These are phyloP conservation scores for Elaeis oleifera DNA, from an alignment of 202 grass and related monocot genomes.

Conservation along the genomic window DNA sequence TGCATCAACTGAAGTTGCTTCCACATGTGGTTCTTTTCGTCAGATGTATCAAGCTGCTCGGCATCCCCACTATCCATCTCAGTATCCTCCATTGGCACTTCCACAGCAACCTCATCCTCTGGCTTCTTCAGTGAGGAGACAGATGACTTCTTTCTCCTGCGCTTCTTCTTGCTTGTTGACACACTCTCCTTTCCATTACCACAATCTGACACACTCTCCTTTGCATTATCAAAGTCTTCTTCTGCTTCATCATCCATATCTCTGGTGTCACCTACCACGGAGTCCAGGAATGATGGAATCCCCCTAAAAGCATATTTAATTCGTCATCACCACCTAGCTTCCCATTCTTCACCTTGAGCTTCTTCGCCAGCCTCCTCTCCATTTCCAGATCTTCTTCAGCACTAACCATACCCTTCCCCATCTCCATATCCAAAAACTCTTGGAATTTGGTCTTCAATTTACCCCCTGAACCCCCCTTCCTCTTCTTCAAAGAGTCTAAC, in stretches of 20 bases:
- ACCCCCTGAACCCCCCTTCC: constrained; percentile 23
- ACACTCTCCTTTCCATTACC: no score
- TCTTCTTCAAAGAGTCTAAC: constrained; percentile 26
- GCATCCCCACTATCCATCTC: neutral
- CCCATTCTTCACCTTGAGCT: constrained; percentile 76
- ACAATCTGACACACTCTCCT: neutral
- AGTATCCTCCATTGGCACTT: constrained; percentile 19
- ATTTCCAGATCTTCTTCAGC: constrained; percentile 58
- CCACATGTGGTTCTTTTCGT: constrained; percentile 17
- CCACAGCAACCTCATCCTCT: constrained; percentile 14
- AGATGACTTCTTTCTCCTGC: constrained; percentile 9
- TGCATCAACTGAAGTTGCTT: constrained; percentile 21
- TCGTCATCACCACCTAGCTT: constrained; percentile 62
- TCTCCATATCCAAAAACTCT: constrained; percentile 71
- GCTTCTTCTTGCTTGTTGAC: neutral
- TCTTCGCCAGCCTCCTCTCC: constrained; percentile 75
- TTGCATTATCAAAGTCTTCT: no score
- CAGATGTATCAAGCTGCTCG: neutral
- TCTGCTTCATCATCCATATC: neutral
- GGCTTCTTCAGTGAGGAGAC: neutral
- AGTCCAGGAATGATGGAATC: constrained; percentile 34
- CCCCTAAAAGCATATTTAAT: constrained; percentile 52
- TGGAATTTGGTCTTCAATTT: constrained; percentile 55
- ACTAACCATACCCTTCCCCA: constrained; percentile 28
- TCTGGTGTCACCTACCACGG: constrained; percentile 28